Base-by-base conservation (phyloP, 2,329 filamentous ascomycete genomes). In the Clarireedia paspali region DNA sequence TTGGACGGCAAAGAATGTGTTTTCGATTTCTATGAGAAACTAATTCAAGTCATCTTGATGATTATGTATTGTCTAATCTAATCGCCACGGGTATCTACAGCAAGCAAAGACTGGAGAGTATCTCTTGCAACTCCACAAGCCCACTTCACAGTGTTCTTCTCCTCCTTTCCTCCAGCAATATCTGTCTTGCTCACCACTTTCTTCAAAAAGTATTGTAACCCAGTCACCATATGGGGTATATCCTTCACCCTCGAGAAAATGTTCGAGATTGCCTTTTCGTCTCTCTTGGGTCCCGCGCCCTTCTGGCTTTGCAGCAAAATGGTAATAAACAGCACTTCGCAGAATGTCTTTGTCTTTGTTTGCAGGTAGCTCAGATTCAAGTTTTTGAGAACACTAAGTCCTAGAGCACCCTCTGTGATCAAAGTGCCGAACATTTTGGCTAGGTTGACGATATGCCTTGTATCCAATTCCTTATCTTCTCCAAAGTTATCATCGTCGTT, bases 361-460 rank as follows among this genome's bases (percentile, higher is more conserved):
- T 90, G 88, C 50, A 96, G 71, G 62, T 88, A 89, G 0, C 84
- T 81, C 53, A 96, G 82, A 61, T 94, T 91, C 46, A 97, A 78
- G 15, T 83, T 83, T 71, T 88, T 85, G 45, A 86, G 71, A 6
- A 83, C 79, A 71, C 27, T 75, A 73, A 89, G 72, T 2, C 75
- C 74, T 20, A 88, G 66, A 0, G 74, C 75, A n/a, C 77, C 79
- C 38, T 83, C 80, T 0, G 78, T 77, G 44, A 88, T 77, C 10
- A 89, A 71, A 14, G 73, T 75, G 6, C 80, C 85, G 65, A 80
- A 89, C 70, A 88, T 75, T 64, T 83, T 84, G 15, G 83, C 85
- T 27, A 88, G 70, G 63, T 87, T 88, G 62, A 88, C 83, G 50
- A 88, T 74, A 45, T 81, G 78, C 60, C 80, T 76, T 58, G 80